Base-by-base conservation (phyloP, 306 rosid species). In the Malus sieversii region DNA sequence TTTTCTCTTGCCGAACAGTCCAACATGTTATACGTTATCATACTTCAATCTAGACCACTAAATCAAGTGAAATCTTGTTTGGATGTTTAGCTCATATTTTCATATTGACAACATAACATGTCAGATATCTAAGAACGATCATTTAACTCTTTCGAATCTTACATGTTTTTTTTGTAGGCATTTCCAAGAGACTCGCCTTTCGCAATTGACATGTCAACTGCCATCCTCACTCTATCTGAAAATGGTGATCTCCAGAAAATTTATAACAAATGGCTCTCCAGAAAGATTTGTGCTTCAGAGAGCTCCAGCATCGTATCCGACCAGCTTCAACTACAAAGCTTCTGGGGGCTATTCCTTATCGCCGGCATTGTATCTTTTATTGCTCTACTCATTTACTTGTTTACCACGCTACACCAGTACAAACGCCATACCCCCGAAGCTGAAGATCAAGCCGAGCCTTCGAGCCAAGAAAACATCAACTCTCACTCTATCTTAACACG, bases 101-200 rank as follows among this genome's bases (percentile, higher is more conserved):
- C 6, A n/a, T 0, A 3, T n/a, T 48, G 3, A 48, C 53, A 48
- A 48, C 8, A 48, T 15, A 48, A 48, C 53, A 58, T 22, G 15
- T 10, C 6, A 4, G 3, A 22, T 4, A 23, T 10, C 6, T 4
- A 14, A 58, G 29, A 14, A 1, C 19, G 0, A 15, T 48, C 19
- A 48, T 48, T 15, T 48, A 48, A 48, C 53, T 58, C 3, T 15
- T 71, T 53, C 14, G 15, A 5, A 33, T 15, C 19, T 0, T 48
- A 1, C 53, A 15, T 40, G 46, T 35, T 22, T 18, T 45, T 66
- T 68, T 53, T 44, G 46, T 18, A 87, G 90, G 90, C 86, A 48
- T 84, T 87, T 78, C 88, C 86, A 61, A 80, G 73, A 69, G 88
- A 69, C 80, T 87, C 90, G 27, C 88, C 88, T 38, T 25, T 87